A percentile compares a stretch with the other conserved stretches of the same genome.
Evolutionary conservation across 768 basidiomycete species (phyloP).

Genomic region (Rhodotorula graminis): DNA sequence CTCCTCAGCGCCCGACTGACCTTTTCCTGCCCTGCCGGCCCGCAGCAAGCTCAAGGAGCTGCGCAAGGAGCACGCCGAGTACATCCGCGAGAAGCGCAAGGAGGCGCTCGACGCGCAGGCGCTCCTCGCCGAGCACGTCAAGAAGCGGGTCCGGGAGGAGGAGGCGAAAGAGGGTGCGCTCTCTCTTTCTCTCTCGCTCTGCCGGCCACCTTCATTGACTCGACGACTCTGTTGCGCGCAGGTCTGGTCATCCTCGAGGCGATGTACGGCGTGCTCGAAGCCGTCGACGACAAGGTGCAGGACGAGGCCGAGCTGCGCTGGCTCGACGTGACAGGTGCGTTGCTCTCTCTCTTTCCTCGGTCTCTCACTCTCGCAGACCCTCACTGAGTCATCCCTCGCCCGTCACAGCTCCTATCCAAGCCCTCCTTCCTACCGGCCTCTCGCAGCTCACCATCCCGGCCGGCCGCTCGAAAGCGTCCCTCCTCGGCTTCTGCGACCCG

Average conservation of each 20-base stretch:
- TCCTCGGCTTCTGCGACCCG: constrained; percentile 87
- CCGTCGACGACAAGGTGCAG: constrained; percentile 41
- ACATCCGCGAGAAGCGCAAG: constrained; percentile 59
- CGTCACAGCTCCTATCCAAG: constrained; percentile 69
- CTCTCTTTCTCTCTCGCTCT: no score
- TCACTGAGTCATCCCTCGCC: no score
- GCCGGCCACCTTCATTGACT: no score
- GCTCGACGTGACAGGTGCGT: constrained; percentile 62
- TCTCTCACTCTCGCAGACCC: background rate
- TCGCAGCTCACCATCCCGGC: constrained; percentile 74
- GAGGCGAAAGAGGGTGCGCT: constrained; percentile 60
- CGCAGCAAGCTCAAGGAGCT: constrained; percentile 64
- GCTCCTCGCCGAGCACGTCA: constrained; percentile 65
- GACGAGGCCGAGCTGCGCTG: constrained; percentile 55
- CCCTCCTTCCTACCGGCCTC: constrained; percentile 60
- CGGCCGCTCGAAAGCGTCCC: constrained; percentile 65
- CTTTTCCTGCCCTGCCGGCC: constrained; percentile 13
- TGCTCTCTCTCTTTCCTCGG: no score
- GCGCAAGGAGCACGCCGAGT: constrained; percentile 60
- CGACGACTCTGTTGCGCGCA: no score
- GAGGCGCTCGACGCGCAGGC: constrained; percentile 61
- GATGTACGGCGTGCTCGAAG: constrained; percentile 58
- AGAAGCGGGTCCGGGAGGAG: constrained; percentile 62
- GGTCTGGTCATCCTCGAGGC: constrained; percentile 66
- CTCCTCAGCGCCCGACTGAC: constrained; percentile 44